Base-by-base conservation (phyloP, 2,329 filamentous ascomycete species). In the Monosporascus sp. region DNA sequence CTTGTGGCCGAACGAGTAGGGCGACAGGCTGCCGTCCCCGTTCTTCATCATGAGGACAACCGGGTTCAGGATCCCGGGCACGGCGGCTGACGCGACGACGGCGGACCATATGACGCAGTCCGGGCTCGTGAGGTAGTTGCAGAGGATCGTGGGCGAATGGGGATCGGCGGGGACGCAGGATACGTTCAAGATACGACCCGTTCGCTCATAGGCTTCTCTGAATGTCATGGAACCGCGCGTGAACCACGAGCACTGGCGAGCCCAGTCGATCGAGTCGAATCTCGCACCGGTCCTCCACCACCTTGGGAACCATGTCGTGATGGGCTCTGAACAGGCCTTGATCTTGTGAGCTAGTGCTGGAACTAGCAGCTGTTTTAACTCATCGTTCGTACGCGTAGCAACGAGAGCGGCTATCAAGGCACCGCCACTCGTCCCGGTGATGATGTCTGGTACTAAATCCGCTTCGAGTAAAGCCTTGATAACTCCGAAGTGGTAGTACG, bases 101-200 rank as follows among this genome's bases (percentile, higher is more conserved):
- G 94, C 93, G 11, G 91, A 96, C 94, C 95, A 99, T 57, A 99
- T 95, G 41, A 99, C 94, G 67, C 94, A 99, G 73, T 99, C 91
- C 0, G 94, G 94, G 22, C 88, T 89, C 2, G 94, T 97, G 35
- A 97, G 81, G 68, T 97, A 96, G 72, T 99, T 99, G 66, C 90
- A 90, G 7, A 99, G 79, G 59, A 99, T 96, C 0, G 91, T 85
- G 8, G 83, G 93, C 44, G 90, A 95, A 71, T 99, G 91, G 18
- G 93, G 94, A 68, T 99, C 94, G 0, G 93, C 92, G 1, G 94
- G 94, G 2, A 99, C 90, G 69, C 94, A 99, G 6, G 90, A 90
- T 9, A 99, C 91, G 70, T 99, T 99, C 49, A 99, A 79, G 57
- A 97, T 94, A 20, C 94, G 87, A 0, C 94, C 94, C 0, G 94